A percentile compares a stretch with the other conserved stretches of the same genome.
phyloP scores from a whole-genome alignment of 1,284 basidiomycete species.

The Malassezia brasiliensis region DNA sequence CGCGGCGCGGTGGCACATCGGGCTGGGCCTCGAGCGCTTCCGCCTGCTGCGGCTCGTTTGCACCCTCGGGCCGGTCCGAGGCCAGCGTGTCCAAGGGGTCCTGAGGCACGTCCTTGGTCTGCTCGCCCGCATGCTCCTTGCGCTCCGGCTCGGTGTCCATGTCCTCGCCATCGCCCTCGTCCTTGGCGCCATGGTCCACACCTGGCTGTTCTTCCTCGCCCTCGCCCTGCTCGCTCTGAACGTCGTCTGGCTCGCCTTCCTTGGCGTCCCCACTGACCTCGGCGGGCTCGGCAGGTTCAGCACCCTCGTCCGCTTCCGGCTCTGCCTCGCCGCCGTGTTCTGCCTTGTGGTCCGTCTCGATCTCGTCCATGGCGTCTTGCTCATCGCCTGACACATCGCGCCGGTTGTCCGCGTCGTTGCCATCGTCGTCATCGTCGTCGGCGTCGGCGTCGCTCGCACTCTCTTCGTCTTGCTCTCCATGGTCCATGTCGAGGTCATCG shows the following conservation, averaged over 20 bases:
- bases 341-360: too few relatives aligned
- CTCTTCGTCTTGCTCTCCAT: constrained; percentile 17
- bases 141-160: constrained; percentile 28
- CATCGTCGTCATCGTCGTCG: neutral
- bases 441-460: constrained; percentile 21
- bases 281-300: too few relatives aligned
- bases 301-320: too few relatives aligned
- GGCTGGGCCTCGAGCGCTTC: constrained; percentile 1
- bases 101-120: constrained; percentile 30
- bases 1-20: neutral
- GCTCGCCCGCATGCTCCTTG: constrained; percentile 39
- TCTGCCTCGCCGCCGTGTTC: too few relatives aligned
- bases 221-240: constrained; percentile 14
- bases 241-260: too few relatives aligned
- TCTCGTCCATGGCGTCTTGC: too few relatives aligned
- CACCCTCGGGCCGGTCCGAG: neutral
- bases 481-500: constrained; percentile 23
- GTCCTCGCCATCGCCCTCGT: constrained; percentile 26
- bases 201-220: neutral
- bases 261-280: too few relatives aligned
- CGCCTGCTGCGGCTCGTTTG: neutral
- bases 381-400: too few relatives aligned
- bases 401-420: too few relatives aligned
- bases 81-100: neutral
- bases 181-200: constrained; percentile 11